Evolutionary conservation across 257 asterid species (phyloP).

Genomic region (Solanum pennellii): DNA sequence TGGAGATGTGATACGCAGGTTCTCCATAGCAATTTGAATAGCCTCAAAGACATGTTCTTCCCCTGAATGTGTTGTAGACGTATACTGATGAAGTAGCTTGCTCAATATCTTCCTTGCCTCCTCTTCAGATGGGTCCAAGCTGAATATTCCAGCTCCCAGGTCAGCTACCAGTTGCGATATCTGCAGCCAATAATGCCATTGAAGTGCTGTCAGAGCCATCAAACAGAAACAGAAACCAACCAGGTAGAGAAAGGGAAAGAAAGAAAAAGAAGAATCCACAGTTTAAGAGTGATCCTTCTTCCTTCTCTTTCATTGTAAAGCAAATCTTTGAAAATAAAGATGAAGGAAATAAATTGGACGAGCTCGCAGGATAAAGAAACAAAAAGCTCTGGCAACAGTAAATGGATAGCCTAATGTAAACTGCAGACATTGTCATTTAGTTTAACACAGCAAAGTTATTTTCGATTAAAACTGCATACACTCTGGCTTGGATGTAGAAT

Average conservation of each 20-base stretch:
- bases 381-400: background rate
- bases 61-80: constrained; percentile 30
- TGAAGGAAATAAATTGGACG: background rate
- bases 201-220: background rate
- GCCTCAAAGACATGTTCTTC: constrained; percentile 37
- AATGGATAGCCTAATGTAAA: background rate
- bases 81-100: constrained; percentile 46
- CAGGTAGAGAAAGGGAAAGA: background rate
- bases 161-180: constrained; percentile 53
- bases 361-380: background rate
- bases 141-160: constrained; percentile 39
- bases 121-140: constrained; percentile 68
- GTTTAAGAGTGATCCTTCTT: background rate
- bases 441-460: background rate
- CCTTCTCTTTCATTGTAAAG: background rate
- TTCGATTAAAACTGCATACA: background rate
- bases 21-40: constrained; percentile 36
- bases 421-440: background rate
- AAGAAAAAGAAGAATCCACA: background rate
- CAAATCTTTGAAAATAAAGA: background rate
- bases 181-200: constrained; percentile 29
- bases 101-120: constrained; percentile 61
- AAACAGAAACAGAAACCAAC: background rate
- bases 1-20: constrained; percentile 55
- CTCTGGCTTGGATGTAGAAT: background rate